Percentiles rank a stretch among this genome's conserved stretches.
Evolutionary conservation across 306 rosid species (phyloP).

Genomic region (Inga leiocalycina): DNA sequence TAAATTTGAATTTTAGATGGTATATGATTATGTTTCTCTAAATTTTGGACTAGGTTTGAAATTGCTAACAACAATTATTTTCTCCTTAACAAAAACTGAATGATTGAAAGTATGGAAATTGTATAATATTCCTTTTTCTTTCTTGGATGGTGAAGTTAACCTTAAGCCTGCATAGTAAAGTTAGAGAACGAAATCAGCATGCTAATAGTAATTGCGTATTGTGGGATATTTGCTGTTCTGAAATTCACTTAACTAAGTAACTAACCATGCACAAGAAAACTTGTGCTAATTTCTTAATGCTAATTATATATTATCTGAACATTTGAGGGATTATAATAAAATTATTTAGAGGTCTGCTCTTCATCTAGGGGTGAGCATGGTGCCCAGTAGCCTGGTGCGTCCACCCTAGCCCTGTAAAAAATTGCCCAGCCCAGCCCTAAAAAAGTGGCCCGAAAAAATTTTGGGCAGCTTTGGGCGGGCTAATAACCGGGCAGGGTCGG

Average conservation of each 20-base stretch:
- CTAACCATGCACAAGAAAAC: not conserved
- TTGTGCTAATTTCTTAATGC: constrained; percentile 4
- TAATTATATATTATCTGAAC: not conserved
- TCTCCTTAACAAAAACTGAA: too few species aligned
- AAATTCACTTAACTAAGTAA: constrained; percentile 11
- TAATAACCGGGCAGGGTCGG: too few species aligned
- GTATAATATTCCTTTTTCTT: not conserved
- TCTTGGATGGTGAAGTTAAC: not conserved
- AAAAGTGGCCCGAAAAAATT: too few species aligned
- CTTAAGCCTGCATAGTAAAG: not conserved
- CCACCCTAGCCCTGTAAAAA: too few species aligned
- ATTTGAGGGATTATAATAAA: not conserved
- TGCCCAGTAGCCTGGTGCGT: too few species aligned
- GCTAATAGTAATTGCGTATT: not conserved
- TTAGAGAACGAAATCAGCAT: constrained; percentile 8
- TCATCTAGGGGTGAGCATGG: too few species aligned
- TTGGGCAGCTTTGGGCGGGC: too few species aligned
- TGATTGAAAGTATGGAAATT: too few species aligned
- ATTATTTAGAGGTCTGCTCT: not conserved
- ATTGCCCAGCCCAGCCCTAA: too few species aligned
- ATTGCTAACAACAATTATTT: not conserved
- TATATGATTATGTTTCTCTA: not conserved
- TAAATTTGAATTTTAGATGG: not conserved
- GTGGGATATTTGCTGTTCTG: not conserved
- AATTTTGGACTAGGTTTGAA: not conserved